phyloP scores from a whole-genome alignment of 177 flowering plant species.

The Vitis hybrid region DNA sequence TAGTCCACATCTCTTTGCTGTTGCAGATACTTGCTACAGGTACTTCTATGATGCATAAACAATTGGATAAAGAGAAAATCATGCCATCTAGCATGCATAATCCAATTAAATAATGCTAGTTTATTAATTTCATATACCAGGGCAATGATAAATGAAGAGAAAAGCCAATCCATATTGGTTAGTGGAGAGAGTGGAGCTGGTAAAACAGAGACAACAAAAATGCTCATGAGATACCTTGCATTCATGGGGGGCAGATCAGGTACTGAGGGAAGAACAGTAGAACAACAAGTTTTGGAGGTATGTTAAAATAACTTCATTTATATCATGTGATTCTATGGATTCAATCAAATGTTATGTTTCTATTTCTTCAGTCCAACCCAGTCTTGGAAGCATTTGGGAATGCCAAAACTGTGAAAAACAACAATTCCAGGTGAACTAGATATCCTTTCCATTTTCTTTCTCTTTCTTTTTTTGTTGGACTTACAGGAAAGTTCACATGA shows the following conservation, averaged over 20 bases:
- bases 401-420: constrained; percentile 89
- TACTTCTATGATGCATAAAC: constrained; percentile 17
- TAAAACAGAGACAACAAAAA: constrained; percentile 90
- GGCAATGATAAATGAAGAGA: constrained; percentile 72
- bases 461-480: neutral
- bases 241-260: constrained; percentile 88
- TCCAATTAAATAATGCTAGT: neutral
- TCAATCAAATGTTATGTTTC: neutral
- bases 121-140: constrained; percentile 29
- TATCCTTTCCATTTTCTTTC: neutral
- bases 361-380: constrained; percentile 70
- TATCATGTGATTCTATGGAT: neutral
- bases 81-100: neutral
- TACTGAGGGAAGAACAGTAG: constrained; percentile 86
- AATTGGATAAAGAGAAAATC: neutral
- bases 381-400: constrained; percentile 95
- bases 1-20: constrained; percentile 89
- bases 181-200: constrained; percentile 98
- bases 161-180: constrained; percentile 82
- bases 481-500: constrained; percentile 8
- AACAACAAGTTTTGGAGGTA: constrained; percentile 92
- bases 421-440: constrained; percentile 77
- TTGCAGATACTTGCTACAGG: constrained; percentile 86
- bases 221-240: constrained; percentile 92
- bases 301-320: constrained; percentile 10